These are phyloP conservation scores for Talaromyces nanjingensis DNA, from an alignment of 495 filamentous ascomycete genomes.

Conservation along the genomic window DNA sequence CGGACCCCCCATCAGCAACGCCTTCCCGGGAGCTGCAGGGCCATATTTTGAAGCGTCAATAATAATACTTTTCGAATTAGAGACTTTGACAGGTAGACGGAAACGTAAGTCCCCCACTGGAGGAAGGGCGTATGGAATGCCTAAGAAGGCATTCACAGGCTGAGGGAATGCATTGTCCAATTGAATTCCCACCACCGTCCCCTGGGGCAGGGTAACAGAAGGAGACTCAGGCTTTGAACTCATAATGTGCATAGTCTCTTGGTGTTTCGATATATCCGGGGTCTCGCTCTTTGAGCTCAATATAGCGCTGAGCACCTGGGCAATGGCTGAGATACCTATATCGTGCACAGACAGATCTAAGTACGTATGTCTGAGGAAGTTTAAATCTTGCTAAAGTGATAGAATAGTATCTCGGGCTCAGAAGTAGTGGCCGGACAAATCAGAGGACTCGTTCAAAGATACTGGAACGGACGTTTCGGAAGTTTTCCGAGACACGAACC, in stretches of 20 bases:
- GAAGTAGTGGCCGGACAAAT: not conserved
- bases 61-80: not conserved
- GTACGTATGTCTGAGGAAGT: not conserved
- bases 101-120: conserved; percentile 18
- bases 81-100: conserved; percentile 8
- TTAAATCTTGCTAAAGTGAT: not conserved
- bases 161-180: conserved; percentile 33
- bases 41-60: conserved; percentile 25
- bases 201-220: conserved; percentile 41
- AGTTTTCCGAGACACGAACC: not conserved
- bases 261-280: not conserved
- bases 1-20: not conserved
- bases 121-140: conserved; percentile 43
- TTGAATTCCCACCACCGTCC: conserved; percentile 44
- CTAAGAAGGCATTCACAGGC: conserved; percentile 39
- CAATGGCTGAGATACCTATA: not conserved
- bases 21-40: not conserved
- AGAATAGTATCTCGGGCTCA: not conserved
- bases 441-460: not conserved
- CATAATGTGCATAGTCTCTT: not conserved
- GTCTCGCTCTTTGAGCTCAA: not conserved
- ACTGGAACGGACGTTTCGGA: not conserved
- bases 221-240: conserved; percentile 14
- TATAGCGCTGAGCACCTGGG: not conserved
- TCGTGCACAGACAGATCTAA: not conserved